phyloP scores from a whole-genome alignment of 495 filamentous ascomycete species.

The Xylaria castorea region DNA sequence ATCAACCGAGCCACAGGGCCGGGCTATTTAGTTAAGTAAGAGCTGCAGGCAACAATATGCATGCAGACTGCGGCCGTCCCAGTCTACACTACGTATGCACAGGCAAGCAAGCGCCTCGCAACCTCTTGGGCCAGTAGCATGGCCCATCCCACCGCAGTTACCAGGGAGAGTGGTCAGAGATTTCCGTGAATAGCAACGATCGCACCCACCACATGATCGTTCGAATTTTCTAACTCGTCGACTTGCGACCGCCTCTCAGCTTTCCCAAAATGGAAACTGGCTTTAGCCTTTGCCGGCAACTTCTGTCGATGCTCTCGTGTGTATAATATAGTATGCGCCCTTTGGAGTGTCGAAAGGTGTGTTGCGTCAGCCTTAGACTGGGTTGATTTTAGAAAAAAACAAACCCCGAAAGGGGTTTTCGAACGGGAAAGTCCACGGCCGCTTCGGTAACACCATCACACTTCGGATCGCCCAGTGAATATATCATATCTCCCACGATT shows the following conservation, averaged over 20 bases:
- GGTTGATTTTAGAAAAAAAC: not conserved
- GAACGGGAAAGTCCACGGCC: constrained; percentile 2
- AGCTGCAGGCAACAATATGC: constrained; percentile 29
- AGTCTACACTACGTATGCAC: constrained; percentile 24
- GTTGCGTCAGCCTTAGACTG: not conserved
- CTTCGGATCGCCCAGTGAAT: not conserved
- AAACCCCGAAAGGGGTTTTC: not conserved
- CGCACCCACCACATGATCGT: constrained; percentile 25
- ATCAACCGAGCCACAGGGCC: constrained; percentile 29
- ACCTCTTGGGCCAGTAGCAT: constrained; percentile 19
- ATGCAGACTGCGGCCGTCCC: constrained; percentile 27
- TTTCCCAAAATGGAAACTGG: constrained; percentile 15
- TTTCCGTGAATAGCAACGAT: constrained; percentile 25
- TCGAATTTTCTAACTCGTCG: constrained; percentile 21
- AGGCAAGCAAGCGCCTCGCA: constrained; percentile 22
- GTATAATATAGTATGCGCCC: not conserved
- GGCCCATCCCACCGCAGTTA: constrained; percentile 25
- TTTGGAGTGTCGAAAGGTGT: not conserved
- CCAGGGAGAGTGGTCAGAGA: constrained; percentile 21
- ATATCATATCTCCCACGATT: constrained; percentile 17
- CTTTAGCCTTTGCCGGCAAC: constrained; percentile 5
- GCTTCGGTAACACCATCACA: constrained; percentile 19
- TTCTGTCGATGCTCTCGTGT: not conserved
- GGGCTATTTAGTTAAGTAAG: constrained; percentile 21
- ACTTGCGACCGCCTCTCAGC: constrained; percentile 10